Evolutionary conservation across 2,329 filamentous ascomycete species (phyloP).

Genomic region (Epichloe festucae): DNA sequence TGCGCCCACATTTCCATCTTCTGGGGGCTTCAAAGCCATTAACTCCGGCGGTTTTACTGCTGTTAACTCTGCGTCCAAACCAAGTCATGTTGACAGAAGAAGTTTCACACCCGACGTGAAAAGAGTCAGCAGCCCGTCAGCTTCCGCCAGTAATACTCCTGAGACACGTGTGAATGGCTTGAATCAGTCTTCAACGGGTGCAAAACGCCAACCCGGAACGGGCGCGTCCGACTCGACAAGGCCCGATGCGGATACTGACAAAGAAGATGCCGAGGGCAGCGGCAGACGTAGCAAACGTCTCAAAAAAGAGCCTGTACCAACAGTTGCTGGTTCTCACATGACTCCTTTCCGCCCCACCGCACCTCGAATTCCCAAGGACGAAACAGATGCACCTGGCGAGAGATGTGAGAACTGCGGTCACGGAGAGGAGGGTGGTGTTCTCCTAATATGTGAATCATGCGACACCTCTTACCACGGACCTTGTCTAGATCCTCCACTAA

Average conservation of each 20-base stretch:
- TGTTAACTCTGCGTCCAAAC: slow-evolving; percentile 57
- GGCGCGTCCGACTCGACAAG: slow-evolving; percentile 32
- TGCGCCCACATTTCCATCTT: slow-evolving; percentile 19
- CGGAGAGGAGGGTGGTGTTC: slow-evolving; percentile 54
- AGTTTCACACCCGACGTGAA: slow-evolving; percentile 48
- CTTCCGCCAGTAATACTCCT: slow-evolving; percentile 50
- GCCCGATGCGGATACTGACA: slow-evolving; percentile 34
- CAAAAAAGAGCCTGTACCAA: slow-evolving; percentile 75
- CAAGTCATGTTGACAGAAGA: slow-evolving; percentile 51
- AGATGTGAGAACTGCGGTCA: slow-evolving; percentile 81
- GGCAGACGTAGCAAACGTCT: slow-evolving; percentile 84
- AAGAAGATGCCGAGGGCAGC: slow-evolving; percentile 49
- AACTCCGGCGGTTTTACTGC: slow-evolving; percentile 54
- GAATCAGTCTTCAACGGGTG: slow-evolving; percentile 37
- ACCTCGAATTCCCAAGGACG: slow-evolving; percentile 49
- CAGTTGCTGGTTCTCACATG: slow-evolving; percentile 94
- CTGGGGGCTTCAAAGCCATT: slow-evolving; percentile 20
- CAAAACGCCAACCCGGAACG: slow-evolving; percentile 64
- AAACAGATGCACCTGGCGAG: slow-evolving; percentile 34
- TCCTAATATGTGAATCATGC: slow-evolving; percentile 82
- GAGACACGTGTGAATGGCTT: slow-evolving; percentile 46
- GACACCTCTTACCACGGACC: slow-evolving; percentile 76
- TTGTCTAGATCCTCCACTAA: slow-evolving; percentile 79
- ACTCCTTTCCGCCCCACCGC: slow-evolving; percentile 77
- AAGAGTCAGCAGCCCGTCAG: slow-evolving; percentile 47